These are phyloP conservation scores for Bretschneidera sinensis DNA, from an alignment of 345 rosid species.

Conservation along the genomic window DNA sequence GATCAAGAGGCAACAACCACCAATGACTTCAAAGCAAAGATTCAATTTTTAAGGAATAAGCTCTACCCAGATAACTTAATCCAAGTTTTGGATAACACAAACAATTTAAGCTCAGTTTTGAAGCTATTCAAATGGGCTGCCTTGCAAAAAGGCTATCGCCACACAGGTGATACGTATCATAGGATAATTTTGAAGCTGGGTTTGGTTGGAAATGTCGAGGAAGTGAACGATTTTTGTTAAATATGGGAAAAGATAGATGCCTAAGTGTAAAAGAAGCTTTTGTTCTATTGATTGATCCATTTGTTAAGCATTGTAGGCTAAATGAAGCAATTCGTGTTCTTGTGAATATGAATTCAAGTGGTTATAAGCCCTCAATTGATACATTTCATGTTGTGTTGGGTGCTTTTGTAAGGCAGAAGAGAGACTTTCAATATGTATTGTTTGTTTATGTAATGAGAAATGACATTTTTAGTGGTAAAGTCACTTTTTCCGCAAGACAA, in stretches of 20 bases:
- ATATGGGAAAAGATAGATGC: conserved; percentile 29
- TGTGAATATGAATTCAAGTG: conserved; percentile 30
- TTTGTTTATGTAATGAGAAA: too few species aligned
- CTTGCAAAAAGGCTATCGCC: conserved; percentile 36
- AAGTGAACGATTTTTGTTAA: conserved; percentile 37
- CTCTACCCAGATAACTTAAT: conserved; percentile 37
- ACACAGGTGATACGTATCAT: conserved; percentile 38
- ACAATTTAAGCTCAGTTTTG: too few species aligned
- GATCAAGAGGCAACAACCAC: conserved; percentile 9
- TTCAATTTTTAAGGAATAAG: conserved; percentile 28
- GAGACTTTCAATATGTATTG: conserved; percentile 28
- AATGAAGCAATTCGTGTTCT: conserved; percentile 39
- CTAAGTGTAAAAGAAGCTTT: conserved; percentile 27
- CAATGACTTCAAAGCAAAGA: conserved; percentile 28
- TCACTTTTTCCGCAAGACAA: too few species aligned
- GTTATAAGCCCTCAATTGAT: conserved; percentile 28
- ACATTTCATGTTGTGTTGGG: conserved; percentile 37
- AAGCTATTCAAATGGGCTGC: conserved; percentile 58
- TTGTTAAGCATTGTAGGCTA: conserved; percentile 29
- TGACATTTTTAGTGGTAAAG: too few species aligned
- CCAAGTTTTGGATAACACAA: conserved; percentile 36
- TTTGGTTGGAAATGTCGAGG: conserved; percentile 36
- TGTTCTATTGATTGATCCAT: conserved; percentile 30
- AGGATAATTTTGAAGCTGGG: conserved; percentile 51
- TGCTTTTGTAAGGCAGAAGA: conserved; percentile 34